These are phyloP conservation scores for Crithidia fasciculata DNA, from an alignment of 208 protist species.

Conservation along the genomic window DNA sequence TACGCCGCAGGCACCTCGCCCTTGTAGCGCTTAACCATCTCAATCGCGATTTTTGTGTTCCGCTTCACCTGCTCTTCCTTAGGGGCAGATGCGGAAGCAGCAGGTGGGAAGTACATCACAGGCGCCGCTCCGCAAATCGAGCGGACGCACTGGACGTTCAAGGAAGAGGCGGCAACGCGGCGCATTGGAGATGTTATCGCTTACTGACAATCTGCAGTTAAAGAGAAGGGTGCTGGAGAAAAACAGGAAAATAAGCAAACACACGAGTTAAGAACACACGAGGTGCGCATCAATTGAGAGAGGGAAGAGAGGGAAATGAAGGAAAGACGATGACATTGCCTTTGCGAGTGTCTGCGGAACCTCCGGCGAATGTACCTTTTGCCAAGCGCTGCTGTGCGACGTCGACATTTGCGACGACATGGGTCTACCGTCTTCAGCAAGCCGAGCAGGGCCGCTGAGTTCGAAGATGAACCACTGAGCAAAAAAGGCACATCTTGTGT, in stretches of 20 bases:
- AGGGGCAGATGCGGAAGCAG: slow-evolving; percentile 38
- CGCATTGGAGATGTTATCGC: slow-evolving; percentile 53
- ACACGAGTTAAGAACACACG: background rate
- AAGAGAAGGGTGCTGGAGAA: slow-evolving; percentile 10
- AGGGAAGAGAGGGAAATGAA: background rate
- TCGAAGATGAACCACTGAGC: too few relatives aligned
- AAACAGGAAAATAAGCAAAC: background rate
- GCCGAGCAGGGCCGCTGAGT: too few relatives aligned
- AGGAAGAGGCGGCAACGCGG: slow-evolving; percentile 49
- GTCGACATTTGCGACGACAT: too few relatives aligned
- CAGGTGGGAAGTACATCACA: slow-evolving; percentile 84
- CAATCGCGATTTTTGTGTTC: slow-evolving; percentile 91
- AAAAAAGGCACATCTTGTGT: too few relatives aligned
- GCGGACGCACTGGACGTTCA: slow-evolving; percentile 57
- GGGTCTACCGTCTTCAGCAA: too few relatives aligned
- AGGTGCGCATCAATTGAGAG: background rate
- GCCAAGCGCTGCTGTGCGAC: too few relatives aligned
- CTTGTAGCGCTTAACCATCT: slow-evolving; percentile 91
- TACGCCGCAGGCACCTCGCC: slow-evolving; percentile 76
- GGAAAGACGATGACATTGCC: background rate
- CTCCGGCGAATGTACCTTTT: too few relatives aligned
- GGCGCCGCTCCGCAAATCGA: slow-evolving; percentile 84
- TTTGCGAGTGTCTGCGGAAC: too few relatives aligned
- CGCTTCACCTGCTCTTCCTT: slow-evolving; percentile 85
- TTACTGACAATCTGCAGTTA: slow-evolving; percentile 8